Conservation (phyloP, 1,139 yeast genomes). For the Suhomyces ambrosiae region DNA sequence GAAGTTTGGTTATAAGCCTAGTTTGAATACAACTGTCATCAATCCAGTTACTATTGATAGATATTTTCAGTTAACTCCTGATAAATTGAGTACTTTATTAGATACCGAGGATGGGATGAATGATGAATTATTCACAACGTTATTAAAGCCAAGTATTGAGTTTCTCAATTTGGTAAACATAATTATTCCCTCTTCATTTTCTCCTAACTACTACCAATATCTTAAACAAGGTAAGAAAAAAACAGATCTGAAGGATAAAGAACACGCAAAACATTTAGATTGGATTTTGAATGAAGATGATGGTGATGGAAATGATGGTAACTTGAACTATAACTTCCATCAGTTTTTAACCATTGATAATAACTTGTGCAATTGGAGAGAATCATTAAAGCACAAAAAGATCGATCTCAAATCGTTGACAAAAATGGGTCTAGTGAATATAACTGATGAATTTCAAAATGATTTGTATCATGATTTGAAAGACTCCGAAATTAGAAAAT, state of each 20-base stretch:
- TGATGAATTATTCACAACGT: constrained; percentile 42
- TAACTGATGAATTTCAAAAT: constrained; percentile 27
- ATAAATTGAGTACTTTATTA: constrained; percentile 42
- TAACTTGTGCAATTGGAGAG: constrained; percentile 48
- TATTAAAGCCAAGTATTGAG: constrained; percentile 48
- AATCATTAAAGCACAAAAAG: constrained; percentile 35
- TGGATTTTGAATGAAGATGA: constrained; percentile 53
- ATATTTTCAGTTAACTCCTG: constrained; percentile 51
- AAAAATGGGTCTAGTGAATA: constrained; percentile 38
- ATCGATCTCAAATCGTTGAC: constrained; percentile 36
- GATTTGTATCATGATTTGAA: constrained; percentile 39
- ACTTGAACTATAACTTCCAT: constrained; percentile 48
- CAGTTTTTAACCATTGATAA: constrained; percentile 49
- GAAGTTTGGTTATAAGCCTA: constrained; percentile 52
- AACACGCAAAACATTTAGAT: constrained; percentile 37
- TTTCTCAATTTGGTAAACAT: constrained; percentile 48
- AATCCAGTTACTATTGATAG: constrained; percentile 54
- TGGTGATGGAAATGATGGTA: constrained; percentile 55
- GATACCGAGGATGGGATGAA: constrained; percentile 19
- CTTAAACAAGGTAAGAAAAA: constrained; percentile 34
- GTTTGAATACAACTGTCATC: constrained; percentile 50
- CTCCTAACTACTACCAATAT: constrained; percentile 52
- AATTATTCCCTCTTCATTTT: constrained; percentile 51
- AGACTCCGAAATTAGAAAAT: constrained; percentile 13
- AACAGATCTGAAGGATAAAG: constrained; percentile 21